Evolutionary conservation across 2,329 filamentous ascomycete genomes (phyloP).

Genomic region (Paraphoma sp.): DNA sequence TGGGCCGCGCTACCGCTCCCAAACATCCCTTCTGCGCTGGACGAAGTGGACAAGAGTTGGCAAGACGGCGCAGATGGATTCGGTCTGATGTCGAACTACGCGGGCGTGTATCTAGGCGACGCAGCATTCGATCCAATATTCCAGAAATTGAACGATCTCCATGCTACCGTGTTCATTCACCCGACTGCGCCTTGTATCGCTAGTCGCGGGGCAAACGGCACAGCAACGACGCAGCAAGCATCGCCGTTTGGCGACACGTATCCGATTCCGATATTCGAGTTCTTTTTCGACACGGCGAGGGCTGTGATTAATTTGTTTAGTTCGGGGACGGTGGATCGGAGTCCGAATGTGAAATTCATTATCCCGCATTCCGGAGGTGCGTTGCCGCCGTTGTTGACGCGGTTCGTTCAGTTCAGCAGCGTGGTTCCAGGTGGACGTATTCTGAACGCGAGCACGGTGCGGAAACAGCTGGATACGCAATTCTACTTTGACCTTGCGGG

Average conservation of each 20-base stretch:
- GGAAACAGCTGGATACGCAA: slow-evolving; percentile 44
- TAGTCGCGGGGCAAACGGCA: slow-evolving; percentile 3
- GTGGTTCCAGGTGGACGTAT: slow-evolving; percentile 46
- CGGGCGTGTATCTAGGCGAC: slow-evolving; percentile 61
- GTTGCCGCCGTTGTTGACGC: slow-evolving; percentile 53
- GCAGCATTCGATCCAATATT: slow-evolving; percentile 55
- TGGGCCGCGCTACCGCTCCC: slow-evolving; percentile 63
- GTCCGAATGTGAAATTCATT: slow-evolving; percentile 56
- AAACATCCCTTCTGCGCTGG: slow-evolving; percentile 54
- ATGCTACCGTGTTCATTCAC: slow-evolving; percentile 62
- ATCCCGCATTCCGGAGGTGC: slow-evolving; percentile 58
- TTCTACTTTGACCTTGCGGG: slow-evolving; percentile 63
- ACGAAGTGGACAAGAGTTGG: slow-evolving; percentile 56
- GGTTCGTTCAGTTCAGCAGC: slow-evolving; percentile 51
- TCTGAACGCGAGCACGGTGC: slow-evolving; percentile 34
- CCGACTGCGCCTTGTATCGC: slow-evolving; percentile 58
- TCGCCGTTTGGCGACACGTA: slow-evolving; percentile 47
- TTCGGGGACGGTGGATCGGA: slow-evolving; percentile 54
- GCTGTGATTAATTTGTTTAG: slow-evolving; percentile 58
- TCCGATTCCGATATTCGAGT: slow-evolving; percentile 57
- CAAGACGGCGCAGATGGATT: slow-evolving; percentile 59
- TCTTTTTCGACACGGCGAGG: slow-evolving; percentile 61
- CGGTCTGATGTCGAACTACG: slow-evolving; percentile 59
- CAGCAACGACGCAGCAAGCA: slow-evolving; percentile 29
- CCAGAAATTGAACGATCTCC: slow-evolving; percentile 54